Evolutionary conservation across 2,329 filamentous ascomycete species (phyloP).

Genomic region (Pseudohalonectria lignicola): DNA sequence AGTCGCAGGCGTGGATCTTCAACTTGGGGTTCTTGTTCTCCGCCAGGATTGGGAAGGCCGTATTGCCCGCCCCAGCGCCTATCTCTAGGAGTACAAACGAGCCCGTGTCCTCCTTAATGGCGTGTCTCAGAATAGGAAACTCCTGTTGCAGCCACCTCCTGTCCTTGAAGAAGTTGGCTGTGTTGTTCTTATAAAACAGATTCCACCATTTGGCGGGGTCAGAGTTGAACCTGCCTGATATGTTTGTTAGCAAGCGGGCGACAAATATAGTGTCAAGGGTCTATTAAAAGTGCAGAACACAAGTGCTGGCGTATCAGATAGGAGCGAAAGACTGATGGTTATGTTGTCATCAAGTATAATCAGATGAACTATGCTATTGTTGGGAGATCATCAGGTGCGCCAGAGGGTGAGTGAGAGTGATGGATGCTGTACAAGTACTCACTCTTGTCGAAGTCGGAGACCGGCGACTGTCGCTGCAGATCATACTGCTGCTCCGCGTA

Average conservation of each 20-base stretch:
- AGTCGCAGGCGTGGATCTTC: conserved; percentile 89
- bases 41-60: conserved; percentile 80
- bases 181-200: conserved; percentile 95
- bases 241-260: conserved; percentile 25
- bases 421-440: conserved; percentile 21
- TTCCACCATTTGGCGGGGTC: conserved; percentile 98
- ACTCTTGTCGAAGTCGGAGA: conserved; percentile 88
- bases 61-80: conserved; percentile 92
- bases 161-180: conserved; percentile 96
- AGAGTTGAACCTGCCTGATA: conserved; percentile 67
- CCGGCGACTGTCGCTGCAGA: conserved; percentile 75
- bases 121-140: conserved; percentile 74
- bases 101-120: conserved; percentile 61
- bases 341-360: conserved; percentile 50
- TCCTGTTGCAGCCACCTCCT: conserved; percentile 95
- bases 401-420: not conserved
- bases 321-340: conserved; percentile 60
- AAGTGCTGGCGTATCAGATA: conserved; percentile 47
- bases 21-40: conserved; percentile 74
- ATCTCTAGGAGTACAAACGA: conserved; percentile 71
- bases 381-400: conserved; percentile 30
- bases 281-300: not conserved
- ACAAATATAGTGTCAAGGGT: not conserved
- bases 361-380: conserved; percentile 67
- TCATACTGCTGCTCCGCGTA: conserved; percentile 78